Base-by-base conservation (phyloP, 371 early-diverging fungal species). In the Gilbertella persicaria region DNA sequence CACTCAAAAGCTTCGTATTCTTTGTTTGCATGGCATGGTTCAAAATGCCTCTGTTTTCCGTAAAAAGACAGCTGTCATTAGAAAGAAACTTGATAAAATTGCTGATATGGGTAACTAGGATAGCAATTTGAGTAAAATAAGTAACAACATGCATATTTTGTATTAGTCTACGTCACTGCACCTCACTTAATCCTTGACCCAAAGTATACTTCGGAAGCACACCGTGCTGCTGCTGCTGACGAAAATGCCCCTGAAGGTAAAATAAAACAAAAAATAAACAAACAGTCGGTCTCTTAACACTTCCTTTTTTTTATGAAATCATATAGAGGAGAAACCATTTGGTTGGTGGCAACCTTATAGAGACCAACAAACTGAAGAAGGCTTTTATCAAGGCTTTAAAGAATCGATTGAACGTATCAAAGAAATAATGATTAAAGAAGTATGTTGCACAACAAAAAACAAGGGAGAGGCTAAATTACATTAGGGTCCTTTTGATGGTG, bases 11-110 rank as follows among this genome's bases (percentile, higher is more conserved):
- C 39, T 77, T 16, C 71, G 83, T 42, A 84, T 90, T 30, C 80
- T 90, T 19, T 88, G 88, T 49, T 75, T 91, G 28, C 91, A 91
- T 66, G 91, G 91, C 23, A 87, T 85, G 73, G 78, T 83, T 17
- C 91, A 92, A 66, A 90, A 90, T 60, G 84, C 78, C 0, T 25
- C 64, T 8, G 75, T 88, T 2, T 89, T 89, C 58, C 71, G 81
- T 16, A 82, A 84, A 45, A 82, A 85, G 62, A 87, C 87, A 2
- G 82, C 85, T 0, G 85, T 83, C 8, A 73, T 90, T 37, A 74
- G 87, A 33, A 88, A 85, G 60, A 73, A 82, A 28, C 62, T 86
- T 19, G 83, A 83, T 46, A 75, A 73, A 16, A 53, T 77, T 19
- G 86, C 85, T 6, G 85, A 84, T 23, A 53, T 86, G n/a, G 82